Evolutionary conservation across 2,329 filamentous ascomycete species (phyloP).

Genomic region (Lachnellula occidentalis): DNA sequence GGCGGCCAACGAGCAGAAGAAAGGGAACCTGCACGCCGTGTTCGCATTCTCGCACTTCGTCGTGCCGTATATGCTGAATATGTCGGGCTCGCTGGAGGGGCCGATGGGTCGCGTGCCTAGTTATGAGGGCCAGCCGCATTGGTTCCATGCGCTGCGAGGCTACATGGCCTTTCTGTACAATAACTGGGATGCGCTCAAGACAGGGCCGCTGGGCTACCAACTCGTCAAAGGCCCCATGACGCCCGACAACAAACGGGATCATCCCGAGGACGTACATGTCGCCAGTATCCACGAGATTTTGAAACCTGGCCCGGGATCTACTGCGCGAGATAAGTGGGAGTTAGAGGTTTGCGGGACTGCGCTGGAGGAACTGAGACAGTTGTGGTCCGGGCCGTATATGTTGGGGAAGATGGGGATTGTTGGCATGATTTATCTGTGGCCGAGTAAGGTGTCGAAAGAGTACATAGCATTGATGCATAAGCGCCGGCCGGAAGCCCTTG

Average conservation of each 20-base stretch:
- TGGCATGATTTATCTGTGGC: constrained; percentile 11
- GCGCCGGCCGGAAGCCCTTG: constrained; percentile 21
- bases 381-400: constrained; percentile 7
- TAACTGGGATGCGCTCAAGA: constrained; percentile 5
- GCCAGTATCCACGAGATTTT: constrained; percentile 6
- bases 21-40: constrained; percentile 7
- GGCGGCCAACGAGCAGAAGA: neutral
- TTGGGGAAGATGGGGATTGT: constrained; percentile 3
- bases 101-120: constrained; percentile 6
- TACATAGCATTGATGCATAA: constrained; percentile 13
- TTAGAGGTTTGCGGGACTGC: constrained; percentile 1
- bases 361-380: constrained; percentile 8
- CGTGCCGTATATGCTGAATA: constrained; percentile 14
- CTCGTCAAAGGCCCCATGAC: neutral
- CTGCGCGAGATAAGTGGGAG: neutral
- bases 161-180: constrained; percentile 1
- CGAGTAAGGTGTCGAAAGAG: constrained; percentile 6
- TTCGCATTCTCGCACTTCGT: constrained; percentile 16
- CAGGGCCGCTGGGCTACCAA: constrained; percentile 9
- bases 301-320: neutral
- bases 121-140: constrained; percentile 10
- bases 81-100: neutral
- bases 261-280: constrained; percentile 14
- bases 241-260: neutral
- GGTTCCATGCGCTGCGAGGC: constrained; percentile 13